These are phyloP conservation scores for Eucalyptus tenuipes DNA, from an alignment of 345 rosid species.

Conservation along the genomic window DNA sequence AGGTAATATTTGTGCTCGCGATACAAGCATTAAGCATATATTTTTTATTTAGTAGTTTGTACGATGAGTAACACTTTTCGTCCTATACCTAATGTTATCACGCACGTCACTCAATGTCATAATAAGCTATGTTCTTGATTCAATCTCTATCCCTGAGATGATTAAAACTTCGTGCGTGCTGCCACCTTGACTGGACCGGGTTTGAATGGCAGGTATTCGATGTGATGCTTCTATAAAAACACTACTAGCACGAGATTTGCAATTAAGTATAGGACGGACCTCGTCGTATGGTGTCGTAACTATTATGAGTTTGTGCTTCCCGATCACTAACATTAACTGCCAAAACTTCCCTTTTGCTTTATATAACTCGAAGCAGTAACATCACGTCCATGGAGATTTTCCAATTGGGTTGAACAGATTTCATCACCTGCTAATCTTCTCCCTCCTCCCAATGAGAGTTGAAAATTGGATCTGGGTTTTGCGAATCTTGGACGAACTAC, in stretches of 20 bases:
- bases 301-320: not conserved
- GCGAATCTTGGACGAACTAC: not conserved
- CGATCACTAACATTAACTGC: not conserved
- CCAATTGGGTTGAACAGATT: not conserved
- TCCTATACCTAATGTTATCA: not conserved
- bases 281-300: not conserved
- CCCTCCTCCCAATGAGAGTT: not conserved
- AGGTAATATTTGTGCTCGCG: not conserved
- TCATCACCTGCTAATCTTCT: not conserved
- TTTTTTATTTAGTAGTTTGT: not conserved
- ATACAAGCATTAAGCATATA: not conserved
- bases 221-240: not conserved
- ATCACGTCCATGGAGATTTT: not conserved
- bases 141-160: not conserved
- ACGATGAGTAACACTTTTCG: not conserved
- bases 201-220: not conserved
- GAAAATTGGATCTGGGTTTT: not conserved
- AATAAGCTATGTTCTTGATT: not conserved
- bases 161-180: not conserved
- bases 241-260: not conserved
- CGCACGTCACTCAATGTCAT: not conserved
- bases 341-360: not conserved
- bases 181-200: not conserved
- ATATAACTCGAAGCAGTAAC: not conserved
- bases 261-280: not conserved